These are phyloP conservation scores for Diutina ranongensis DNA, from an alignment of 1,139 yeast genomes.

Conservation along the genomic window DNA sequence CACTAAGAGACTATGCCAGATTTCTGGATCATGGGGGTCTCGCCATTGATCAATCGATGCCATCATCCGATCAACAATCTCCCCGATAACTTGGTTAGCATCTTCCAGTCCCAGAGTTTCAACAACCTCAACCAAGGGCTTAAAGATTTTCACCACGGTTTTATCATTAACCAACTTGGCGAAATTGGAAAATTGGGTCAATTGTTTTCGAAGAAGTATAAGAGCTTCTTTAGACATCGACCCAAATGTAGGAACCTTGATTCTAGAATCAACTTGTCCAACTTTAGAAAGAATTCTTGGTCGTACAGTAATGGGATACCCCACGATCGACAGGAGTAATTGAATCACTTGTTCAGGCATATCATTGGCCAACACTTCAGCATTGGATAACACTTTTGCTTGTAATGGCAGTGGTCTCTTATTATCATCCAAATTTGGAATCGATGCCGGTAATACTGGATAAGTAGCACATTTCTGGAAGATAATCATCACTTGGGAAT, in stretches of 20 bases:
- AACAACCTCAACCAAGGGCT: neutral
- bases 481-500: slow-evolving; percentile 28
- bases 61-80: neutral
- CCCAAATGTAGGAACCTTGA: slow-evolving; percentile 55
- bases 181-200: slow-evolving; percentile 13
- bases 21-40: neutral
- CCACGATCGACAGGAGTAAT: slow-evolving; percentile 40
- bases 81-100: neutral
- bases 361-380: slow-evolving; percentile 22
- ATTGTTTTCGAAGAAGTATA: slow-evolving; percentile 23
- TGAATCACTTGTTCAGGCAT: slow-evolving; percentile 36
- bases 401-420: slow-evolving; percentile 45
- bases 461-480: slow-evolving; percentile 54
- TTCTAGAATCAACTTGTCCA: slow-evolving; percentile 17
- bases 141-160: neutral
- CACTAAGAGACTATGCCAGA: neutral
- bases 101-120: neutral
- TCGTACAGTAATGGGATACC: slow-evolving; percentile 50
- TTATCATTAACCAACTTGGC: neutral
- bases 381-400: slow-evolving; percentile 32
- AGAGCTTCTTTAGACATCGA: slow-evolving; percentile 48
- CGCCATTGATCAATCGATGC: neutral
- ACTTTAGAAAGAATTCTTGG: slow-evolving; percentile 34
- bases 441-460: slow-evolving; percentile 37
- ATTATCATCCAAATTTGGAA: slow-evolving; percentile 34